Conservation (phyloP, 257 asterid genomes). For the Coffea canephora region DNA sequence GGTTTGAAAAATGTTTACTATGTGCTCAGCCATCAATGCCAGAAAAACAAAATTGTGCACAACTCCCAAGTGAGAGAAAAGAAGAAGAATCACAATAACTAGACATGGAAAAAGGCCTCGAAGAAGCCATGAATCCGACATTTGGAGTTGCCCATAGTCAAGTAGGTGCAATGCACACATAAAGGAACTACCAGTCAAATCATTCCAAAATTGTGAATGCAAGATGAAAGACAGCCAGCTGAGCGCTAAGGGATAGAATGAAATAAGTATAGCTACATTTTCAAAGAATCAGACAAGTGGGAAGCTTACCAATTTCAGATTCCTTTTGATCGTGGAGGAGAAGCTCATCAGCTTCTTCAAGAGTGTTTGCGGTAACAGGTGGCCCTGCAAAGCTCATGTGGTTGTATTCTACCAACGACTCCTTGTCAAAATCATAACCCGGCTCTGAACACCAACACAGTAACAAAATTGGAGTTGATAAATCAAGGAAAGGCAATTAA, state of each 20-base stretch:
- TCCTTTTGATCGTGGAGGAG: slow-evolving; percentile 52
- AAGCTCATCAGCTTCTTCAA: slow-evolving; percentile 73
- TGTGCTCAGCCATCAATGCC: no score
- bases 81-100: no score
- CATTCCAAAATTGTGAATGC: no score
- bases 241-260: no score
- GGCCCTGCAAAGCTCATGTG: slow-evolving; percentile 98
- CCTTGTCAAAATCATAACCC: slow-evolving; percentile 61
- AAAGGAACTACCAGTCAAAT: no score
- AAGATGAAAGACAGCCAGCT: no score
- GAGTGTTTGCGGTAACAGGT: slow-evolving; percentile 57
- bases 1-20: not conserved
- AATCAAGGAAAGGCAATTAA: not conserved
- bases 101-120: not conserved
- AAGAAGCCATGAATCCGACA: not conserved
- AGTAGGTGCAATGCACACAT: no score
- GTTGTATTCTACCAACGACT: slow-evolving; percentile 53
- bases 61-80: no score
- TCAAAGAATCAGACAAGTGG: not conserved
- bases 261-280: no score
- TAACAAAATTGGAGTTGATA: not conserved
- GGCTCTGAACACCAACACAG: slow-evolving; percentile 39
- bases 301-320: slow-evolving; percentile 59
- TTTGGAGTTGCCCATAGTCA: no score
- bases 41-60: no score